Base-by-base conservation (phyloP, 164 flowering plant genomes). In the Tinospora cordifolia region DNA sequence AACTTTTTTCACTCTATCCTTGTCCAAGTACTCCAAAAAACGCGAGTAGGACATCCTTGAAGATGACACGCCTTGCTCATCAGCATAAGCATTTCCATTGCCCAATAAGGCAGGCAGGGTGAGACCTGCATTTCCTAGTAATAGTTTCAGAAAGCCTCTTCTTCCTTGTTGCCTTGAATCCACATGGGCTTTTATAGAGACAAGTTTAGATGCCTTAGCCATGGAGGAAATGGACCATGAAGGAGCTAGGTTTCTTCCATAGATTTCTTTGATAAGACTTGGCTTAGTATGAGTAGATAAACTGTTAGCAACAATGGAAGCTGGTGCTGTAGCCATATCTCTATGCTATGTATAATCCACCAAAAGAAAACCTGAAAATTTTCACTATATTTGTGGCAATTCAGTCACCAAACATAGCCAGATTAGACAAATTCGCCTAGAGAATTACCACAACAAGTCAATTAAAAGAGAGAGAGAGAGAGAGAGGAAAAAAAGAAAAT, bases 21-120 rank as follows among this genome's bases (percentile, higher is more conserved):
- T 87, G 75, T 91, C 97, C 66, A 93, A 79, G 74, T 90, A 90
- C 82, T 90, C 96, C 77, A 91, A 78, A 70, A 91, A 93, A 73
- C 98, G 86, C 10, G 98, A 91, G 75, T 91, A 93, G 30, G 97
- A 88, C 94, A 91, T 87, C 75, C 98, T 86, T 27, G 97, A 93
- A 39, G 97, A 89, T 41, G 98, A 91, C 75, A 88, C 97, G 69
- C 92, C 96, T 79, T 93, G 97, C 4, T 94, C 98, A 69, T 91
- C 98, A 11, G 98, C 98, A 74, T 68, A 68, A 38, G 96, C 96
- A 44, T 81, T 88, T 54, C 87, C 87, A 74, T 71, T 76, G 67
- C 85, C 84, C 40, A 85, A 47, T 66, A 93, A 71, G 71, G 91
- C 75, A 13, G 97, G 82, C 21, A 76, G 69, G 47, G 79, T 83